A percentile compares a stretch with the other conserved stretches of the same genome.
Conservation (phyloP, 2,329 filamentous ascomycete genomes). For the Penicillium frequentans region DNA sequence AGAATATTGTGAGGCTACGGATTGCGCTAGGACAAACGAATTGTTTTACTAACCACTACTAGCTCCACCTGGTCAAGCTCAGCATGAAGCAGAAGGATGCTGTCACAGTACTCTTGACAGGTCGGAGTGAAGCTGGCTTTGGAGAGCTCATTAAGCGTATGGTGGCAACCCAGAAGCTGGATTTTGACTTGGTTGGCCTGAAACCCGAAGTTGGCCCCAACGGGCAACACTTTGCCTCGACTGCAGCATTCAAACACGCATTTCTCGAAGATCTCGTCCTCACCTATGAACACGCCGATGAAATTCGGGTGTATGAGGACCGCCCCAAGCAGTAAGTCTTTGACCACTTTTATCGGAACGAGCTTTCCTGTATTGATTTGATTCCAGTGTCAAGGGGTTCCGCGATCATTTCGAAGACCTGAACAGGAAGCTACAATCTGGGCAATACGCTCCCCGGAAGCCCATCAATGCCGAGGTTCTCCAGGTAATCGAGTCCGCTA, state of each 20-base stretch:
- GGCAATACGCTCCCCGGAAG: slow-evolving; percentile 52
- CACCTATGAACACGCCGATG: slow-evolving; percentile 80
- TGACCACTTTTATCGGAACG: background rate
- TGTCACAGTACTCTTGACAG: slow-evolving; percentile 82
- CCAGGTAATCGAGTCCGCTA: slow-evolving; percentile 76
- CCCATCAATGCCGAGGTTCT: slow-evolving; percentile 78
- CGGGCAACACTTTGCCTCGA: slow-evolving; percentile 74
- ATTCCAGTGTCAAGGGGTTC: slow-evolving; percentile 69
- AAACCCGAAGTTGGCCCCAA: slow-evolving; percentile 82
- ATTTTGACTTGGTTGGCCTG: slow-evolving; percentile 84
- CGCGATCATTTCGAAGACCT: slow-evolving; percentile 78
- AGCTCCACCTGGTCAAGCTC: slow-evolving; percentile 70
- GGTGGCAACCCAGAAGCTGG: slow-evolving; percentile 70
- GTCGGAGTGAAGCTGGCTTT: slow-evolving; percentile 76
- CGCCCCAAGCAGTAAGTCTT: slow-evolving; percentile 56
- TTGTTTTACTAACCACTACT: slow-evolving; percentile 24
- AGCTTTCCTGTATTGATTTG: background rate
- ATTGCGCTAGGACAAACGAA: background rate
- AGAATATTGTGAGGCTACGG: slow-evolving; percentile 65
- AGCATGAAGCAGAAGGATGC: slow-evolving; percentile 83
- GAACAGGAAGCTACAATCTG: slow-evolving; percentile 61
- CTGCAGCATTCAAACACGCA: slow-evolving; percentile 89
- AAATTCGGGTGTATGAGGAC: slow-evolving; percentile 71
- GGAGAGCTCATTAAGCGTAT: slow-evolving; percentile 79
- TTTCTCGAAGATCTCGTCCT: slow-evolving; percentile 79